phyloP scores from a whole-genome alignment of 2,329 filamentous ascomycete genomes.

The Polytolypa hystricis region DNA sequence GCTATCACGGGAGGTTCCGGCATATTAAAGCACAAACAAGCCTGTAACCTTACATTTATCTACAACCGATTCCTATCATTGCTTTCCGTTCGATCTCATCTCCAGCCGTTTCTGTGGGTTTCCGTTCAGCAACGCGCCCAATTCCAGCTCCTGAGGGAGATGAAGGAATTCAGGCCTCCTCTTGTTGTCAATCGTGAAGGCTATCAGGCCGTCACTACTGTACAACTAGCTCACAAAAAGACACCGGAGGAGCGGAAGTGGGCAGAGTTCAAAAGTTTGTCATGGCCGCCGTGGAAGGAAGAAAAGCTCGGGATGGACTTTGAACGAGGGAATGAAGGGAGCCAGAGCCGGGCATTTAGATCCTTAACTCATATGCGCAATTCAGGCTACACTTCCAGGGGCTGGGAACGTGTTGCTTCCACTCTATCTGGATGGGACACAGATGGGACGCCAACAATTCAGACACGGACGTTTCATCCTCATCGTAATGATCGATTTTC shows the following conservation, averaged over 20 bases:
- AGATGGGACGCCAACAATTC: constrained; percentile 52
- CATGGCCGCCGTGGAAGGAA: constrained; percentile 57
- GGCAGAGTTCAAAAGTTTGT: constrained; percentile 47
- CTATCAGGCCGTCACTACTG: constrained; percentile 44
- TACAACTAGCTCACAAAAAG: constrained; percentile 50
- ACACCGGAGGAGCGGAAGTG: constrained; percentile 45
- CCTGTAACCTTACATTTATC: constrained; percentile 26
- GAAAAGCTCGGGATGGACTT: constrained; percentile 50
- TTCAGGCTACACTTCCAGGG: constrained; percentile 43
- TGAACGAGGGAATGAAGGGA: constrained; percentile 45
- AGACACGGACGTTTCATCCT: constrained; percentile 40
- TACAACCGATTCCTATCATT: constrained; percentile 41
- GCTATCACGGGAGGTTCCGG: constrained; percentile 8
- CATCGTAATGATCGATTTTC: constrained; percentile 1
- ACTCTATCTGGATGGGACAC: constrained; percentile 53
- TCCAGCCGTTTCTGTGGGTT: constrained; percentile 39
- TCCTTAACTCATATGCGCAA: constrained; percentile 47
- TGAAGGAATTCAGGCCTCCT: constrained; percentile 44
- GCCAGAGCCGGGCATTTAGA: constrained; percentile 45
- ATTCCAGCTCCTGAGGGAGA: constrained; percentile 45
- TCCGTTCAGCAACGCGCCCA: constrained; percentile 46
- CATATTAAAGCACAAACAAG: constrained; percentile 8
- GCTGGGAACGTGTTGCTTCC: constrained; percentile 44
- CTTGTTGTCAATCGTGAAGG: constrained; percentile 47
- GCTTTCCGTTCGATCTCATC: constrained; percentile 38